phyloP scores from a whole-genome alignment of 148 eudicot species.

The Talinum fruticosum region DNA sequence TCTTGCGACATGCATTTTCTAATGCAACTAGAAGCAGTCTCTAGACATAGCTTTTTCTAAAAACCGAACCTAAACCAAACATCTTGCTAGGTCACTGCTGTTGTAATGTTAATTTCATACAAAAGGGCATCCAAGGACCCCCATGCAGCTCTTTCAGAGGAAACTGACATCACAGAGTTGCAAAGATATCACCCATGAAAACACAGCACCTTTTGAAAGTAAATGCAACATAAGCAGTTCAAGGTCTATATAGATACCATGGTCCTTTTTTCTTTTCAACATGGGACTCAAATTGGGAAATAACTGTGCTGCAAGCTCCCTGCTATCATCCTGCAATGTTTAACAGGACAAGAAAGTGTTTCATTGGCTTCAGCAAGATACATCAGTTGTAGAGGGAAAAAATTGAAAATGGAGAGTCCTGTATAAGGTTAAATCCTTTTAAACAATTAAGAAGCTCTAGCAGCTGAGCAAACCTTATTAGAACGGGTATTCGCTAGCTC shows the following conservation, averaged over 20 bases:
- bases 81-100: background rate
- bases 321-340: constrained; percentile 74
- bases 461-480: constrained; percentile 54
- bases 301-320: constrained; percentile 68
- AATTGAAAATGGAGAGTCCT: background rate
- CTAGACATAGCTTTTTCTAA: too few species aligned
- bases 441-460: background rate
- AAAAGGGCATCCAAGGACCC: background rate
- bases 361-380: background rate
- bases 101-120: background rate
- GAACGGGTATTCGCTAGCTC: constrained; percentile 58
- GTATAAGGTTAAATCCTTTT: background rate
- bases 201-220: background rate
- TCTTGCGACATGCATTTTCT: too few species aligned
- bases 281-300: constrained; percentile 67
- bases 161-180: background rate
- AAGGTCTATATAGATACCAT: constrained; percentile 44
- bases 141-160: background rate
- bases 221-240: constrained; percentile 3
- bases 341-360: background rate
- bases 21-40: too few species aligned
- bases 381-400: background rate
- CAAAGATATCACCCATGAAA: background rate
- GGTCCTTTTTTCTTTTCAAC: constrained; percentile 89
- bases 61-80: background rate